A percentile compares a stretch with the other conserved stretches of the same genome.
Evolutionary conservation across 306 rosid species (phyloP).

Genomic region (Astragalus membranaceus): DNA sequence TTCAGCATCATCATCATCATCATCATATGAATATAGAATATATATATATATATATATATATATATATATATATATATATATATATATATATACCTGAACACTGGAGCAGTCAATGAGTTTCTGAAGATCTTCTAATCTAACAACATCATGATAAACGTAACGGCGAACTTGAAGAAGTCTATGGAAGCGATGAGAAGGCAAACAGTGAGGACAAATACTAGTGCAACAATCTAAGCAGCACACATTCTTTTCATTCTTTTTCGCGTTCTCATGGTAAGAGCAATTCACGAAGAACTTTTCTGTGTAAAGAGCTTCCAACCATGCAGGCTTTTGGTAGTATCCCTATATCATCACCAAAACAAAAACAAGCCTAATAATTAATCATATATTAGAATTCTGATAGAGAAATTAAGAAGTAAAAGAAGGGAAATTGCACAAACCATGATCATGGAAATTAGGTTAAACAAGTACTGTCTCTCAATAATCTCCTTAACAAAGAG

Average conservation of each 20-base stretch:
- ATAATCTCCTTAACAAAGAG: not conserved
- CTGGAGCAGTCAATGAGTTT: constrained; percentile 87
- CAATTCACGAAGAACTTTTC: constrained; percentile 82
- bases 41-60: too few relatives aligned
- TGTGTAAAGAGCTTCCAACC: constrained; percentile 89
- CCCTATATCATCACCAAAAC: constrained; percentile 34
- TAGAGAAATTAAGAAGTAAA: not conserved
- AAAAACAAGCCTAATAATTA: not conserved
- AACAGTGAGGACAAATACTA: constrained; percentile 91
- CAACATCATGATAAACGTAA: constrained; percentile 89
- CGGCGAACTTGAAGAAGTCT: constrained; percentile 98
- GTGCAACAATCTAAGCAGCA: constrained; percentile 93
- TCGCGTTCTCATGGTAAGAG: constrained; percentile 64
- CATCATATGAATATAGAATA: too few relatives aligned
- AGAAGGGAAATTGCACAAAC: constrained; percentile 35
- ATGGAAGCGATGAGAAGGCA: constrained; percentile 81
- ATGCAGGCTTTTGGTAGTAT: constrained; percentile 73
- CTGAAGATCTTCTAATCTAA: constrained; percentile 90
- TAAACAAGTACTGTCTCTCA: not conserved
- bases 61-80: too few relatives aligned
- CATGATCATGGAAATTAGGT: constrained; percentile 61
- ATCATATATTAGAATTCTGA: too few relatives aligned
- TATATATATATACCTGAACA: constrained; percentile 68
- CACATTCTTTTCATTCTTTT: constrained; percentile 92
- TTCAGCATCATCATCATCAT: not conserved